Conservation (phyloP, 805 yeast genomes). For the Kodamaea leandrae region DNA sequence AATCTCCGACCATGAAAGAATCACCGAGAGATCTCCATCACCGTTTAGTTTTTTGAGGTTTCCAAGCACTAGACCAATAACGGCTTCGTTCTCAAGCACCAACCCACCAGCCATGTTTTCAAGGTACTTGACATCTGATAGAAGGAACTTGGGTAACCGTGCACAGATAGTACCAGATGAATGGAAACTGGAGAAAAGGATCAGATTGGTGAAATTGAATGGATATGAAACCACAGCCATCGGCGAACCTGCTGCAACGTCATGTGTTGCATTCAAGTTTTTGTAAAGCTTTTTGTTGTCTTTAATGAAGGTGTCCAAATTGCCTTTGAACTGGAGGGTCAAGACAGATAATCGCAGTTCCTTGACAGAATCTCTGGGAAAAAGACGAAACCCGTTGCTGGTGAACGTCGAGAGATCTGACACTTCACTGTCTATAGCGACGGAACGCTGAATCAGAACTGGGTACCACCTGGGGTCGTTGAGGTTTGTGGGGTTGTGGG, state of each 20-base stretch:
- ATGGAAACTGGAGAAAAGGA: constrained; percentile 25
- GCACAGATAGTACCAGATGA: constrained; percentile 22
- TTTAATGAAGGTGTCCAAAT: constrained; percentile 1
- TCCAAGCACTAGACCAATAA: constrained; percentile 41
- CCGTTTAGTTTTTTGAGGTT: constrained; percentile 39
- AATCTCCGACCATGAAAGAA: constrained; percentile 28
- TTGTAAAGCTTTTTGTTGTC: constrained; percentile 5
- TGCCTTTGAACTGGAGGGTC: constrained; percentile 1
- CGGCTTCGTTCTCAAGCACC: constrained; percentile 13
- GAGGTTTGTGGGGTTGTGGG: constrained; percentile 6
- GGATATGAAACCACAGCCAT: constrained; percentile 18
- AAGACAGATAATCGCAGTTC: constrained; percentile 4
- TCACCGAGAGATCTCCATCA: constrained; percentile 42
- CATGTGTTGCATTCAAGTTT: not conserved
- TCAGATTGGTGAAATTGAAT: constrained; percentile 31
- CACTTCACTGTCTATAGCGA: not conserved
- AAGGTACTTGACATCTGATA: constrained; percentile 41
- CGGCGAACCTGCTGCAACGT: constrained; percentile 3
- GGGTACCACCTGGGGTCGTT: constrained; percentile 13
- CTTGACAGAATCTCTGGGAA: constrained; percentile 18
- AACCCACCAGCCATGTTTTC: constrained; percentile 48
- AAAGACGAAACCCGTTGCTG: constrained; percentile 20
- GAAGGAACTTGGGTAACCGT: constrained; percentile 21
- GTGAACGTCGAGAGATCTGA: constrained; percentile 18
- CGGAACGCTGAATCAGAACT: not conserved